Percentiles rank a stretch among this genome's conserved stretches.
phyloP scores from a whole-genome alignment of 2,329 filamentous ascomycete genomes.

The Parastagonospora avenae region DNA sequence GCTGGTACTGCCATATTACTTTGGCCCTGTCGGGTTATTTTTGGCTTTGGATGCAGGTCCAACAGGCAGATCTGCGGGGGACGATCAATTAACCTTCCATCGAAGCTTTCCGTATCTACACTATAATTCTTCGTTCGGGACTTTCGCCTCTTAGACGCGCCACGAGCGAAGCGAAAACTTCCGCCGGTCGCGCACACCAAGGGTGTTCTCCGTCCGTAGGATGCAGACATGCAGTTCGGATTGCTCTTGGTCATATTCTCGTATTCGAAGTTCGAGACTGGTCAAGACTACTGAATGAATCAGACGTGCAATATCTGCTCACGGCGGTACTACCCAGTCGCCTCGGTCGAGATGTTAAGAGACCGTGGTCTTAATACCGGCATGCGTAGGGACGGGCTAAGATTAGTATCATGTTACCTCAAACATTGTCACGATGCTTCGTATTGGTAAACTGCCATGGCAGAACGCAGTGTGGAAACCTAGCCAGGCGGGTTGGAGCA shows the following conservation, averaged over 20 bases:
- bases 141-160: constrained; percentile 12
- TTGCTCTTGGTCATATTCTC: constrained; percentile 17
- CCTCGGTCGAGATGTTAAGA: constrained; percentile 19
- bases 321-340: constrained; percentile 22
- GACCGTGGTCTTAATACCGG: constrained; percentile 26
- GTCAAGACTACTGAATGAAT: constrained; percentile 14
- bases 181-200: constrained; percentile 7
- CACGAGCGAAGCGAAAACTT: constrained; percentile 2
- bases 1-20: constrained; percentile 27
- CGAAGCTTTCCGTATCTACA: constrained; percentile 43
- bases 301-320: constrained; percentile 29
- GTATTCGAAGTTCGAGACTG: constrained; percentile 17
- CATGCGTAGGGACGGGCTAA: constrained; percentile 26
- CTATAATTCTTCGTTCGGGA: constrained; percentile 24
- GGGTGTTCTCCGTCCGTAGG: constrained; percentile 10
- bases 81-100: constrained; percentile 29
- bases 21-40: constrained; percentile 30
- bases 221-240: neutral
- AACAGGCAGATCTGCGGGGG: constrained; percentile 21
- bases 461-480: constrained; percentile 9
- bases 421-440: constrained; percentile 19
- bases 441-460: constrained; percentile 18
- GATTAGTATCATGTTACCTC: constrained; percentile 26
- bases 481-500: constrained; percentile 18
- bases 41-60: constrained; percentile 27